Conservation (phyloP, 2,329 filamentous ascomycete genomes). For the Botrytis fabae region DNA sequence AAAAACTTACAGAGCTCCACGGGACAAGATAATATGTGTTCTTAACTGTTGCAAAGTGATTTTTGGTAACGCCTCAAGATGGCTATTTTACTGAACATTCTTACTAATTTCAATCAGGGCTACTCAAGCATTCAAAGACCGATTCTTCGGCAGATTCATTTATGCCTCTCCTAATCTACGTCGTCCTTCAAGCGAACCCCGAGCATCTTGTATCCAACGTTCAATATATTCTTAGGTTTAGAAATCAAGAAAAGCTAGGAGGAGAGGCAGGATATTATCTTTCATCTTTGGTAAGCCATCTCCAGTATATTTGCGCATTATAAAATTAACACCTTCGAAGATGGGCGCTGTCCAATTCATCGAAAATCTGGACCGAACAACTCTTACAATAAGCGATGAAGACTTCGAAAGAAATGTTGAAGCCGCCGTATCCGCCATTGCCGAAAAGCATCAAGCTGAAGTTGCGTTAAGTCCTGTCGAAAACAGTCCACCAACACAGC, state of each 20-base stretch:
- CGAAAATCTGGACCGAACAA: slow-evolving; percentile 92
- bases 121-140: slow-evolving; percentile 86
- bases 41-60: slow-evolving; percentile 99
- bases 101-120: slow-evolving; percentile 53
- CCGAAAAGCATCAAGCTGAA: slow-evolving; percentile 74
- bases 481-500: slow-evolving; percentile 40
- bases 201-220: slow-evolving; percentile 96
- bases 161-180: slow-evolving; percentile 91
- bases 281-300: slow-evolving; percentile 72
- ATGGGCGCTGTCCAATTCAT: slow-evolving; percentile 96
- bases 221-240: slow-evolving; percentile 94
- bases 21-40: slow-evolving; percentile 98
- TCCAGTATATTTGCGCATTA: slow-evolving; percentile 1
- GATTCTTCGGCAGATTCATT: slow-evolving; percentile 97
- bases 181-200: slow-evolving; percentile 90
- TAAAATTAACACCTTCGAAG: slow-evolving; percentile 43
- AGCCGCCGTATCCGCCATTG: slow-evolving; percentile 90
- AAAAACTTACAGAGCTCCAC: slow-evolving; percentile 91
- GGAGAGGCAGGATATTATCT: slow-evolving; percentile 99
- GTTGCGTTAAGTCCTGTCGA: slow-evolving; percentile 43
- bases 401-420: slow-evolving; percentile 98
- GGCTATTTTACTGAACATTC: slow-evolving; percentile 31
- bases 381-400: slow-evolving; percentile 87
- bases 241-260: slow-evolving; percentile 94
- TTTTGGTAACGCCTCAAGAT: slow-evolving; percentile 61